phyloP scores from a whole-genome alignment of 2,329 filamentous ascomycete genomes.

The Xylaria sp. region DNA sequence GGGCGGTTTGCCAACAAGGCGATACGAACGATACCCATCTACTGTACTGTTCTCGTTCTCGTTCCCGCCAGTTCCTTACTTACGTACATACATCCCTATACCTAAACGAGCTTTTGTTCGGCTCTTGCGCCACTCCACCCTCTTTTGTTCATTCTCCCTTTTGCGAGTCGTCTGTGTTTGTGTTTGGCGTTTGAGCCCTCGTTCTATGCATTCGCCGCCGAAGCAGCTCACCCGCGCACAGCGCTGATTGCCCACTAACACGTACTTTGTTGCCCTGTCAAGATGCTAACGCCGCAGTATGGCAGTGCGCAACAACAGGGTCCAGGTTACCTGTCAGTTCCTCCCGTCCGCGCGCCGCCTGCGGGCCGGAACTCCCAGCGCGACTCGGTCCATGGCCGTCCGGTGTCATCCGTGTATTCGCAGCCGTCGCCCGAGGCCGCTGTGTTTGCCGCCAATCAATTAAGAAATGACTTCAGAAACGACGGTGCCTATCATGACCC shows the following conservation, averaged over 20 bases:
- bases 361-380: constrained; percentile 43
- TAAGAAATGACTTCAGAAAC: constrained; percentile 35
- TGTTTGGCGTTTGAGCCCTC: neutral
- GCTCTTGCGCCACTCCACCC: neutral
- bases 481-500: constrained; percentile 33
- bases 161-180: neutral
- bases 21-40: constrained; percentile 5
- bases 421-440: constrained; percentile 54
- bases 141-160: constrained; percentile 1
- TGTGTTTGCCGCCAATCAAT: constrained; percentile 41
- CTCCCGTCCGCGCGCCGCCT: constrained; percentile 43
- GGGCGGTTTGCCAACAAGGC: constrained; percentile 1
- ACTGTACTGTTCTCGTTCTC: neutral
- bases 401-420: constrained; percentile 67
- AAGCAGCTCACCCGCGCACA: neutral
- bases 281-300: constrained; percentile 36
- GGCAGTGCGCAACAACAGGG: constrained; percentile 33
- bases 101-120: constrained; percentile 8
- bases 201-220: constrained; percentile 2
- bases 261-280: constrained; percentile 16
- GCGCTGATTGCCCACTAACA: constrained; percentile 8
- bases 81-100: neutral
- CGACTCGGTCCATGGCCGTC: constrained; percentile 48
- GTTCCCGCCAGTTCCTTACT: neutral
- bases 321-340: constrained; percentile 36